Percentiles rank a stretch among this genome's conserved stretches.
These are phyloP conservation scores for Hymenoscyphus fraxineus DNA, from an alignment of 2,329 filamentous ascomycete genomes.

Conservation along the genomic window DNA sequence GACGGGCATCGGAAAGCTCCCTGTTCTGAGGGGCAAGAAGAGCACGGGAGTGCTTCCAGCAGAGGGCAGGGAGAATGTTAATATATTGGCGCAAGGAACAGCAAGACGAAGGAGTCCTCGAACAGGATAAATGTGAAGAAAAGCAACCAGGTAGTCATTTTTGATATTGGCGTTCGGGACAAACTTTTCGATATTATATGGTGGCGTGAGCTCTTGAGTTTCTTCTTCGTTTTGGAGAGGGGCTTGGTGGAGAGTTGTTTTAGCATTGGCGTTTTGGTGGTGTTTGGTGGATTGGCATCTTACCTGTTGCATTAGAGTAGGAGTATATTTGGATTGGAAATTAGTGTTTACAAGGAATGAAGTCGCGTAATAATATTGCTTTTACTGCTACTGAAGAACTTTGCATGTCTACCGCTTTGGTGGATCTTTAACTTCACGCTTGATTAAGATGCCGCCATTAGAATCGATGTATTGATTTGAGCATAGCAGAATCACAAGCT, in stretches of 20 bases:
- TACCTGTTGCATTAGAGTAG: neutral
- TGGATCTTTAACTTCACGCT: too few species aligned
- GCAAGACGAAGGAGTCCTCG: constrained; percentile 33
- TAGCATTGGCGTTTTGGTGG: neutral
- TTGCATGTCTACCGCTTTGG: too few species aligned
- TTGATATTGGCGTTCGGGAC: neutral
- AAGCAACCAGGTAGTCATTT: neutral
- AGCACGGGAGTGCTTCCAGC: constrained; percentile 36
- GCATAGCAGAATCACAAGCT: too few species aligned
- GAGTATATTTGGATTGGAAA: neutral
- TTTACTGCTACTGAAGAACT: neutral
- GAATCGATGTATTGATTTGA: too few species aligned
- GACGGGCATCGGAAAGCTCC: constrained; percentile 38
- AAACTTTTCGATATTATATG: neutral
- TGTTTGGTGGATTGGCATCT: neutral
- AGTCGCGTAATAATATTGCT: neutral
- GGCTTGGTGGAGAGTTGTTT: neutral
- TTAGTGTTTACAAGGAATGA: neutral
- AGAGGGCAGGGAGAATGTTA: constrained; percentile 43
- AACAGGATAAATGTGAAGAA: constrained; percentile 4
- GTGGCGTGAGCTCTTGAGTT: neutral
- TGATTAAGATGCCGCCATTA: too few species aligned
- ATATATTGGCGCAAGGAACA: constrained; percentile 27
- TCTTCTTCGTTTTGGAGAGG: neutral
- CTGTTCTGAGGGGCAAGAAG: constrained; percentile 38